Evolutionary conservation across 2,329 filamentous ascomycete genomes (phyloP), one percentile per base, ranked within the genome.

Genomic region (Amesomyces nigricolor): DNA sequence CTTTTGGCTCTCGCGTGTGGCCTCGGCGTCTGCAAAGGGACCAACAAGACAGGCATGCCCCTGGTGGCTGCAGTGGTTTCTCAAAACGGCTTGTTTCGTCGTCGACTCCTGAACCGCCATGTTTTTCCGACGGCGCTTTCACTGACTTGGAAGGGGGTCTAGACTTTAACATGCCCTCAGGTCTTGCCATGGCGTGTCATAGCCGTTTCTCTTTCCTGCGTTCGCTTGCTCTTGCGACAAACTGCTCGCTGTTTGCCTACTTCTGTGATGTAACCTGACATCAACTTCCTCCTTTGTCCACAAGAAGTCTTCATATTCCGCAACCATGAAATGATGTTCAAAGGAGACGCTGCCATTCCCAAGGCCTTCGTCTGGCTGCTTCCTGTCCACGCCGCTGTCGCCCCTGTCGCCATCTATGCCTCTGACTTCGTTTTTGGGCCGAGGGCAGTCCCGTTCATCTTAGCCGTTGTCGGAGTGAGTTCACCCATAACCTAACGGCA

Each of bases 401-500:
- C 62, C 13, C 61, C 54, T 11, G 56, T 63, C 2, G 56, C 58
- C 40, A 58, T 65, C 46, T 65, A 63, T 45, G 53, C 62, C 10
- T 49, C 58, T n/a, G 56, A 61, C 37, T 64, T 58, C 22, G 56
- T 61, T 32, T 64, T 62, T 30, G 47, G 49, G 5, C 54, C 57
- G 11, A 53, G 50, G 1, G 45, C 54, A 14, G 54, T 58, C 30
- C 58, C 62, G 2, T 64, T 59, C 39, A 62, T 63, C n/a, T 37
- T 64, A 3, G 55, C 57, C 14, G 54, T 63, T 9, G 54, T 62
- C 6, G 62, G 56, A 7, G 63, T 63, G 57, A 54, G 61, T 53
- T 5, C 39, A 37, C 10, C 39, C 32, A 2, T 35, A n/a, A 19
- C 5, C 32, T 11, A 35, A 35, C 32, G 32, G 11, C 10, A 30